Base-by-base conservation (phyloP, 805 yeast genomes). In the Ogataea nonfermentans region DNA sequence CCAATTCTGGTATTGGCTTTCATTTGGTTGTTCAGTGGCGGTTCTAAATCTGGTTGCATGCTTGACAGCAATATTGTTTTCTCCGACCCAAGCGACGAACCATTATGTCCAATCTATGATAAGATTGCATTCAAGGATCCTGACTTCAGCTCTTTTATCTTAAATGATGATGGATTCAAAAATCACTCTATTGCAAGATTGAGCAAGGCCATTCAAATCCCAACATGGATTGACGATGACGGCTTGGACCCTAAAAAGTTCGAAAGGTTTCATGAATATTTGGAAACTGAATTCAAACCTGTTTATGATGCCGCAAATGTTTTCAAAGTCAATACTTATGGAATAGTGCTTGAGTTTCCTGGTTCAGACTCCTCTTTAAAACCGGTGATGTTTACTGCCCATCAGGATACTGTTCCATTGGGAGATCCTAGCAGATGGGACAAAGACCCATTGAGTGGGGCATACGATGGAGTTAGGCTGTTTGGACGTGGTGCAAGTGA, bases 401-500 rank as follows among this genome's bases (percentile, higher is more conserved):
- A 86, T 57, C 83, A 77, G 58, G 95, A 85, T 53, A 86, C 81
- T 4, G 95, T 86, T 16, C 95, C 95, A 1, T 82, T 84, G 8
- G 84, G 79, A 50, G 57, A 61, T 10, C 74, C 71, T 22, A 76
- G 86, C 0, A 59, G 74, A 40, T 86, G 95, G 95, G 63, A 64
- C 0, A 68, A 76, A 54, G 80, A 79, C 9, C 95, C 95, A 3
- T 83, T 78, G 42, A 58, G 69, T 12, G 88, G 84, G 11, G 66
- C 72, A 51, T 84, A 66, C 54, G 95, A 87, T 51, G 89, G 87
- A 11, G 65, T 69, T 19, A 62, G 56, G 29, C 51, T 88, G 4
- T 84, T 78, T 74, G 95, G 95, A 2, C 73, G 95, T 52, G 96
- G 96, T 27, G 59, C 85, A 3, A 61, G 72, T 30, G 96, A 88